These are phyloP conservation scores for Xylaria arbuscula DNA, from an alignment of 2,329 filamentous ascomycete species.

Conservation along the genomic window DNA sequence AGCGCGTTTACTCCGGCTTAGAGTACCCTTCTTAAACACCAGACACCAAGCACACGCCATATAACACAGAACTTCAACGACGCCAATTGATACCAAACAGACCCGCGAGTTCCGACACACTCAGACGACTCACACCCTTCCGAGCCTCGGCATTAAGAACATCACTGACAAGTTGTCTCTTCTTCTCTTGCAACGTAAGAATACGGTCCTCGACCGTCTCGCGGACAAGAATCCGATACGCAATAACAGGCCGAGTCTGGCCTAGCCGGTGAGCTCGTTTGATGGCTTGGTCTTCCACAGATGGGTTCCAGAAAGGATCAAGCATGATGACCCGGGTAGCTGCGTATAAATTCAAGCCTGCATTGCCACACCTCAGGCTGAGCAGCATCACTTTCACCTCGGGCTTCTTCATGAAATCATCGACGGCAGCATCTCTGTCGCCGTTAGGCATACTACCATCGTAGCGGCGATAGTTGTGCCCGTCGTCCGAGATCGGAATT, in stretches of 20 bases:
- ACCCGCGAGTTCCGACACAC: conserved; percentile 31
- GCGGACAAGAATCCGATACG: conserved; percentile 74
- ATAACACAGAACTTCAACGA: background rate
- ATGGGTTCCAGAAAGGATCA: conserved; percentile 84
- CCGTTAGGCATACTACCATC: conserved; percentile 47
- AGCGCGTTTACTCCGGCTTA: background rate
- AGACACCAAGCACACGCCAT: no score
- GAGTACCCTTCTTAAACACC: background rate
- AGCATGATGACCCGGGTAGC: conserved; percentile 79
- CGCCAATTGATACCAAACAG: conserved; percentile 37
- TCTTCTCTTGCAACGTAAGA: conserved; percentile 74
- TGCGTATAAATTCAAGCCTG: conserved; percentile 76
- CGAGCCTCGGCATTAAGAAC: conserved; percentile 41
- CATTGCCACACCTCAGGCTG: conserved; percentile 79
- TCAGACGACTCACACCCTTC: conserved; percentile 30
- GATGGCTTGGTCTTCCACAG: conserved; percentile 80
- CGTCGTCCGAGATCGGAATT: conserved; percentile 46
- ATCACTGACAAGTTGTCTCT: conserved; percentile 67
- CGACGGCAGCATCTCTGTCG: conserved; percentile 43
- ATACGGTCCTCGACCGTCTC: conserved; percentile 81
- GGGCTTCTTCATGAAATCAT: conserved; percentile 45
- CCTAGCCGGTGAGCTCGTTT: conserved; percentile 83
- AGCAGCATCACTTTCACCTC: conserved; percentile 69
- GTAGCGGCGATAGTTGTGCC: conserved; percentile 48
- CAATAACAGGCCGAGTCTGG: conserved; percentile 70